A percentile compares a stretch with the other conserved stretches of the same genome.
phyloP scores from a whole-genome alignment of 2,329 filamentous ascomycete genomes.

The Cercospora berteroae region DNA sequence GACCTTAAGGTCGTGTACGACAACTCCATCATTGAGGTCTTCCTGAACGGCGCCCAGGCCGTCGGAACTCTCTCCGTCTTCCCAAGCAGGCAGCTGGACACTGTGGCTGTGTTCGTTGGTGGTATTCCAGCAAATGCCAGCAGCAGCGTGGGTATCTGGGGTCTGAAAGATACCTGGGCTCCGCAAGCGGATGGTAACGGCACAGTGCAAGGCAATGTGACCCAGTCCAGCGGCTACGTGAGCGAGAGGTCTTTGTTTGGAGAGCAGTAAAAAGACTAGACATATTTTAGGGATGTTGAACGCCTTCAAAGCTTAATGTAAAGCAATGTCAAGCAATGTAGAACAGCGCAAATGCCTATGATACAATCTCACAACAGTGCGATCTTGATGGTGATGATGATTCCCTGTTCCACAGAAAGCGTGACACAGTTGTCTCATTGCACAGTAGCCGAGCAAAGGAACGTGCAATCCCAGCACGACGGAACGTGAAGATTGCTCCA shows the following conservation, averaged over 20 bases:
- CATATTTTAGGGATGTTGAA: not conserved
- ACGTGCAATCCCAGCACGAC: not conserved
- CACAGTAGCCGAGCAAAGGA: not conserved
- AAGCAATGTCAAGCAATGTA: not conserved
- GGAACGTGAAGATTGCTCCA: not conserved
- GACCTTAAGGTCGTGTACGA: slow-evolving; percentile 54
- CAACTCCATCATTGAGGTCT: slow-evolving; percentile 55
- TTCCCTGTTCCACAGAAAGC: not conserved
- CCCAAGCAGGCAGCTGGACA: slow-evolving; percentile 45
- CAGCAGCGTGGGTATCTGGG: slow-evolving; percentile 43
- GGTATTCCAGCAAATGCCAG: slow-evolving; percentile 40
- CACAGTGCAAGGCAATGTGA: slow-evolving; percentile 39
- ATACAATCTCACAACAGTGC: not conserved
- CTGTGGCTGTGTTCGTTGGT: slow-evolving; percentile 38
- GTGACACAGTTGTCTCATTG: not conserved
- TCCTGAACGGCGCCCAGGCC: slow-evolving; percentile 53
- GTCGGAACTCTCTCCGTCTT: slow-evolving; percentile 54
- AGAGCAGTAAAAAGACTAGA: not conserved
- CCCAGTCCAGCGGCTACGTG: slow-evolving; percentile 1
- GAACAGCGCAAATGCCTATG: not conserved
- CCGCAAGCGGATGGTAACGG: slow-evolving; percentile 33
- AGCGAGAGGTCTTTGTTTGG: slow-evolving; percentile 4
- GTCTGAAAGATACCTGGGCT: slow-evolving; percentile 41
- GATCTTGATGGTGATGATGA: not conserved
- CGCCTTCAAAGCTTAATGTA: not conserved